Evolutionary conservation across 345 rosid species (phyloP), one percentile per base, ranked within the genome.

Genomic region (Pistacia atlantica): DNA sequence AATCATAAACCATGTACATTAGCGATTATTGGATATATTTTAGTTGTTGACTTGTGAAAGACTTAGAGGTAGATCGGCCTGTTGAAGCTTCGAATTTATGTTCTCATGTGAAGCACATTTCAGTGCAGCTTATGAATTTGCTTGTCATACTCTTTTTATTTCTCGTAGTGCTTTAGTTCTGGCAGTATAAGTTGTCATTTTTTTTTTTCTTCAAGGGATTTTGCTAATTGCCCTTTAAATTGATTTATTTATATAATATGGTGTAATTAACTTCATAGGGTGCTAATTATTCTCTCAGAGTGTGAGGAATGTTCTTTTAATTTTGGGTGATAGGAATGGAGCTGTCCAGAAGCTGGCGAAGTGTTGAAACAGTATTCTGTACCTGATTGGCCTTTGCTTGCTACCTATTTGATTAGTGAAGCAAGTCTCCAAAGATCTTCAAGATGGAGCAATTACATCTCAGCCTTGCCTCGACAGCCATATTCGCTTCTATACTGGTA

Each of bases 321-420:
- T 69, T 75, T 3, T 76, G 79, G 66, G 22, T 80, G 79, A 18
- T 71, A 95, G 98, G 91, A 82, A 45, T 95, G 99, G 99, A 80
- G 91, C 65, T 86, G 86, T 38, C 63, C 83, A 2, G 91, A 92
- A 82, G 95, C 91, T 33, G 97, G 99, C 48, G 79, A 89, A 75
- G 89, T 90, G 65, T 78, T 95, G 71, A 90, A 90, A 75, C 86
- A 82, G 76, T 86, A 87, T 63, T 92, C 91, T 54, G 98, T 95
- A 14, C 99, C 98, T 9, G 97, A 95, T 87, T 95, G 98, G 98
- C 99, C 99, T 28, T 80, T 93, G 78, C 87, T 95, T 17, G 97
- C 98, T 4, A 92, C 89, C 65, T 90, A 93, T 75, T 86, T 95
- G 80, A 92, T 93, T 74, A 92, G 99, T 57, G 99, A 95, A 86